These are phyloP conservation scores for Jackrogersella multiformis DNA, from an alignment of 495 filamentous ascomycete species.

Conservation along the genomic window DNA sequence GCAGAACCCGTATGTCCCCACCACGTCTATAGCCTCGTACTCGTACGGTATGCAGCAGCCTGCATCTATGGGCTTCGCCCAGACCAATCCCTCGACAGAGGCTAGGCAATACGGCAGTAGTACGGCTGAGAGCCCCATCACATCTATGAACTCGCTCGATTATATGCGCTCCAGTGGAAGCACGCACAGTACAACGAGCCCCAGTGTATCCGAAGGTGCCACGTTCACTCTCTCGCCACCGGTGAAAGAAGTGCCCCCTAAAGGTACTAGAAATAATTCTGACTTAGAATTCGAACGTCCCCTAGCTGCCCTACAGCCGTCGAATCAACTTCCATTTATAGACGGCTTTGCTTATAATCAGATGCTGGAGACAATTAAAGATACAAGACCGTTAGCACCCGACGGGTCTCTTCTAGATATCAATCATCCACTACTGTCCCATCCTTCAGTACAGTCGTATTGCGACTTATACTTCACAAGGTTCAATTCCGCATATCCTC, in stretches of 20 bases:
- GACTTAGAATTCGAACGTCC: conserved; percentile 36
- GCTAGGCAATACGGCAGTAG: conserved; percentile 11
- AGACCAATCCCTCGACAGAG: conserved; percentile 5
- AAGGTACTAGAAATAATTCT: neutral
- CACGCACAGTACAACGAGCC: conserved; percentile 21
- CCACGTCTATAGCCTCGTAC: conserved; percentile 17
- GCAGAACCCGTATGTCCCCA: conserved; percentile 25
- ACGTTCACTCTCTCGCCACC: conserved; percentile 1
- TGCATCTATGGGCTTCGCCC: conserved; percentile 2
- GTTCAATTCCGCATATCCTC: conserved; percentile 64
- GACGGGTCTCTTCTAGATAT: conserved; percentile 53
- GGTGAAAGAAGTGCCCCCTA: neutral
- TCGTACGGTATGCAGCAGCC: conserved; percentile 16
- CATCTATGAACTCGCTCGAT: conserved; percentile 23
- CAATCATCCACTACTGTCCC: conserved; percentile 59
- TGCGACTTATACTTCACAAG: conserved; percentile 64
- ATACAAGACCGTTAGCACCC: conserved; percentile 51
- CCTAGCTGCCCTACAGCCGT: conserved; percentile 27
- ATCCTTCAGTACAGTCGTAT: conserved; percentile 59
- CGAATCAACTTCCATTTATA: conserved; percentile 45
- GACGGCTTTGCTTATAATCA: conserved; percentile 51
- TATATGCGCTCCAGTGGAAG: conserved; percentile 13
- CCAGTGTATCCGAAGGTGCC: conserved; percentile 11
- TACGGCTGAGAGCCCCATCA: conserved; percentile 15
- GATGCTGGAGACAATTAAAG: conserved; percentile 56